These are phyloP conservation scores for Colletotrichum scovillei DNA, from an alignment of 2,329 filamentous ascomycete species.

Conservation along the genomic window DNA sequence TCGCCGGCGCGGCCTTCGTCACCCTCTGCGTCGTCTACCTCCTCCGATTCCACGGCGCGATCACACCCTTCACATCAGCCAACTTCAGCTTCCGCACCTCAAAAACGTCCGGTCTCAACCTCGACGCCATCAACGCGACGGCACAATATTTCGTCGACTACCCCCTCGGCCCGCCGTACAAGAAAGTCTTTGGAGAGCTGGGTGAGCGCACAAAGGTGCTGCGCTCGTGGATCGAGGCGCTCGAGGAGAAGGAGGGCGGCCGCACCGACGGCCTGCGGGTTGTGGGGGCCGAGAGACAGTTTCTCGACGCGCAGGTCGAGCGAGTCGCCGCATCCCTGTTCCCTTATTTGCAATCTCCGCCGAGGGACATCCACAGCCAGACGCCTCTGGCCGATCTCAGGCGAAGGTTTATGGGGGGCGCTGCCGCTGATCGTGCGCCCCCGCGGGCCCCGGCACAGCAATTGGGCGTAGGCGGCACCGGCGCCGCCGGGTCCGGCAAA, in stretches of 20 bases:
- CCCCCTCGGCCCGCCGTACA: constrained; percentile 44
- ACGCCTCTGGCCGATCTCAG: constrained; percentile 38
- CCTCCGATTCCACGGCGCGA: constrained; percentile 17
- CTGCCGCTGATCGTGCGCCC: neutral
- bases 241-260: constrained; percentile 10
- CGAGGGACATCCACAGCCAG: constrained; percentile 18
- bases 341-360: constrained; percentile 27
- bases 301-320: constrained; percentile 32
- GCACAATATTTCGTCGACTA: constrained; percentile 41
- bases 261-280: constrained; percentile 1
- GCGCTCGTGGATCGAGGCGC: constrained; percentile 37
- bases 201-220: constrained; percentile 43
- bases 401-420: constrained; percentile 24
- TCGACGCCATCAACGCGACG: constrained; percentile 30
- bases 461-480: neutral
- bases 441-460: neutral
- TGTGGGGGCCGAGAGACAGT: constrained; percentile 25
- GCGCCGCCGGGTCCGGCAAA: neutral
- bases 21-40: constrained; percentile 15
- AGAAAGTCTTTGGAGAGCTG: constrained; percentile 45
- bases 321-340: constrained; percentile 32
- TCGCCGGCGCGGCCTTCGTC: constrained; percentile 21
- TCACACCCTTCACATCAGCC: constrained; percentile 11
- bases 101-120: constrained; percentile 7
- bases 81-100: constrained; percentile 22